phyloP scores from a whole-genome alignment of 1,284 basidiomycete species.

The Trametes hirsuta region DNA sequence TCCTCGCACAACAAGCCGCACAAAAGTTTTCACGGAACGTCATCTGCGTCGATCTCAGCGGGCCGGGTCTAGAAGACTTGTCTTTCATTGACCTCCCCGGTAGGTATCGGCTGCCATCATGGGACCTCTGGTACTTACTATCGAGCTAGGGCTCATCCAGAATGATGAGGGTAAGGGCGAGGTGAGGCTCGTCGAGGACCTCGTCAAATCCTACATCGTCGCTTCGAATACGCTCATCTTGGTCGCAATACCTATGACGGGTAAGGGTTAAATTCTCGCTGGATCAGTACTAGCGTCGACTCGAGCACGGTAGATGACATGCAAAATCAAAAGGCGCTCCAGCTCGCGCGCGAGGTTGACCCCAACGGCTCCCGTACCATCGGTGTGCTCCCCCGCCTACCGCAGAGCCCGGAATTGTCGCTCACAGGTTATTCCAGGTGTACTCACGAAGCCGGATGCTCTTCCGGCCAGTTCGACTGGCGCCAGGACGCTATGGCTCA shows the following conservation, averaged over 20 bases:
- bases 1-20: neutral
- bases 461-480: slow-evolving; percentile 47
- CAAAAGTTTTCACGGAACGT: slow-evolving; percentile 45
- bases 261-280: slow-evolving; percentile 35
- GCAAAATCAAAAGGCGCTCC: slow-evolving; percentile 61
- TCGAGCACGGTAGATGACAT: slow-evolving; percentile 54
- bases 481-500: slow-evolving; percentile 46
- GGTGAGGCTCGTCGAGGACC: slow-evolving; percentile 46
- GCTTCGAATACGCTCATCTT: slow-evolving; percentile 48
- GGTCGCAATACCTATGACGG: slow-evolving; percentile 61
- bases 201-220: slow-evolving; percentile 49
- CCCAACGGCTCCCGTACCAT: slow-evolving; percentile 59
- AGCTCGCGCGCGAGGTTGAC: slow-evolving; percentile 54
- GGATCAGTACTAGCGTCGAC: neutral
- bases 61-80: slow-evolving; percentile 46
- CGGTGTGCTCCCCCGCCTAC: slow-evolving; percentile 38
- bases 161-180: slow-evolving; percentile 43
- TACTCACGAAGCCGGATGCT: slow-evolving; percentile 67
- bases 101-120: slow-evolving; percentile 17
- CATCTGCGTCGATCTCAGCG: slow-evolving; percentile 48
- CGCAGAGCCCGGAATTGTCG: slow-evolving; percentile 10
- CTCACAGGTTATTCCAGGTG: slow-evolving; percentile 40
- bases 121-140: slow-evolving; percentile 21
- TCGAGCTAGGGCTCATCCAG: slow-evolving; percentile 54
- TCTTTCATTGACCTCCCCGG: slow-evolving; percentile 51